Conservation (phyloP, 2,329 filamentous ascomycete species). For the Colletotrichum caudatum region DNA sequence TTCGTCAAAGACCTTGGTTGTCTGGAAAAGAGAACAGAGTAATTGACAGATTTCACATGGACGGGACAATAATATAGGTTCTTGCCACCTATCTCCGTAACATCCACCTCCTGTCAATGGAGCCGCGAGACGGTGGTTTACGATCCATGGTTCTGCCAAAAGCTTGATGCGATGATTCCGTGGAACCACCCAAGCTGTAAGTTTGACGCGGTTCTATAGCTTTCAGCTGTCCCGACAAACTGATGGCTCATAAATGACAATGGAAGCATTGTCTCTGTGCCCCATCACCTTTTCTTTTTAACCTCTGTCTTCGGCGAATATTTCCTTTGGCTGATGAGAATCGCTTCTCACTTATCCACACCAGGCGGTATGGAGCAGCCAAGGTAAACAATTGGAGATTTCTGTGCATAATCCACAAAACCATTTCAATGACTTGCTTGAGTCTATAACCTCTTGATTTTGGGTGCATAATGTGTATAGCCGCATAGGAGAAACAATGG, state of each 20-base stretch:
- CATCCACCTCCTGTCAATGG: too few relatives aligned
- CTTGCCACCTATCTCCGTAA: neutral
- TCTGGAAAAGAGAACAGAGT: neutral
- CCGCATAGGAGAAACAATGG: neutral
- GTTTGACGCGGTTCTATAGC: neutral
- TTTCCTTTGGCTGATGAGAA: neutral
- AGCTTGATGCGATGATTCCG: neutral
- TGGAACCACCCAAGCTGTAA: neutral
- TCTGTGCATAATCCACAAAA: neutral
- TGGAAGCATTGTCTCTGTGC: neutral
- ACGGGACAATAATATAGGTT: neutral
- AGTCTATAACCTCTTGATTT: neutral
- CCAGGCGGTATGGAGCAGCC: too few relatives aligned
- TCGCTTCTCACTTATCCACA: neutral
- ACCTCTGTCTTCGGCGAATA: neutral
- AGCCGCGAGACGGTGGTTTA: neutral
- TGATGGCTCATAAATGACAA: neutral
- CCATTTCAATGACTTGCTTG: neutral
- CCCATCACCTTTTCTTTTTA: neutral
- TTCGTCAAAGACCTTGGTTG: neutral
- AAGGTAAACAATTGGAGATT: neutral
- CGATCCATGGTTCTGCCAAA: too few relatives aligned
- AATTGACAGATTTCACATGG: neutral
- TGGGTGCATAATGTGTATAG: neutral
- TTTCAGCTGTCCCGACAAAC: neutral